Evolutionary conservation across 805 yeast species (phyloP).

Genomic region (Yarrowia yakushimensis): DNA sequence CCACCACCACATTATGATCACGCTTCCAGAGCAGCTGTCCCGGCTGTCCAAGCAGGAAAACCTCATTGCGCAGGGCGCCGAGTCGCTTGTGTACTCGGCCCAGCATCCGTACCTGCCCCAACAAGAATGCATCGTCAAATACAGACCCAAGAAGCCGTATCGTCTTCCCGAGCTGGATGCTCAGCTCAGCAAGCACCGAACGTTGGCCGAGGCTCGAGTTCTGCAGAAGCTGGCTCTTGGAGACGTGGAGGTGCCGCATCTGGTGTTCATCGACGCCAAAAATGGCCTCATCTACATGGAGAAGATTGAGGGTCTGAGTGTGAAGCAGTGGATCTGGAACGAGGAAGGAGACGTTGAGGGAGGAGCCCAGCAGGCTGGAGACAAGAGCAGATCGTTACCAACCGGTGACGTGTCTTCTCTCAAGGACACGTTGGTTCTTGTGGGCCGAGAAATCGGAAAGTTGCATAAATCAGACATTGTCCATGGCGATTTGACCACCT

Average conservation of each 20-base stretch:
- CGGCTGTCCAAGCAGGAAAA: slow-evolving; percentile 25
- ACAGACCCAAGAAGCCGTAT: slow-evolving; percentile 85
- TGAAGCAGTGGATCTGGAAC: slow-evolving; percentile 41
- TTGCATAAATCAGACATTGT: slow-evolving; percentile 74
- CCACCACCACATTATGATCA: slow-evolving; percentile 2
- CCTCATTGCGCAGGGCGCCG: slow-evolving; percentile 84
- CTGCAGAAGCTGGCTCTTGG: slow-evolving; percentile 51
- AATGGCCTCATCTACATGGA: slow-evolving; percentile 92
- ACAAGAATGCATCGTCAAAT: slow-evolving; percentile 56
- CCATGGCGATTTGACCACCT: slow-evolving; percentile 93
- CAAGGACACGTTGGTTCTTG: slow-evolving; percentile 39
- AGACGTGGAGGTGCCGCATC: slow-evolving; percentile 65
- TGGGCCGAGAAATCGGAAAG: slow-evolving; percentile 65
- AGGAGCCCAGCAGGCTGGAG: background rate
- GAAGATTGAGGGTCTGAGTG: slow-evolving; percentile 47
- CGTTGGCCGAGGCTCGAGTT: slow-evolving; percentile 78
- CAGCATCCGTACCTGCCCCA: slow-evolving; percentile 63
- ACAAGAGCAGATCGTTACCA: background rate
- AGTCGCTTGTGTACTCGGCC: slow-evolving; percentile 66
- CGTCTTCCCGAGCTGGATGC: slow-evolving; percentile 81
- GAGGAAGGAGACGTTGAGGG: slow-evolving; percentile 26
- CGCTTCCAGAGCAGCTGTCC: background rate
- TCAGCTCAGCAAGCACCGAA: slow-evolving; percentile 71
- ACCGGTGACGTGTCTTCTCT: slow-evolving; percentile 3
- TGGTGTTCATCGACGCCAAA: slow-evolving; percentile 70